phyloP scores from a whole-genome alignment of 495 filamentous ascomycete species.

The Neurospora sp. region DNA sequence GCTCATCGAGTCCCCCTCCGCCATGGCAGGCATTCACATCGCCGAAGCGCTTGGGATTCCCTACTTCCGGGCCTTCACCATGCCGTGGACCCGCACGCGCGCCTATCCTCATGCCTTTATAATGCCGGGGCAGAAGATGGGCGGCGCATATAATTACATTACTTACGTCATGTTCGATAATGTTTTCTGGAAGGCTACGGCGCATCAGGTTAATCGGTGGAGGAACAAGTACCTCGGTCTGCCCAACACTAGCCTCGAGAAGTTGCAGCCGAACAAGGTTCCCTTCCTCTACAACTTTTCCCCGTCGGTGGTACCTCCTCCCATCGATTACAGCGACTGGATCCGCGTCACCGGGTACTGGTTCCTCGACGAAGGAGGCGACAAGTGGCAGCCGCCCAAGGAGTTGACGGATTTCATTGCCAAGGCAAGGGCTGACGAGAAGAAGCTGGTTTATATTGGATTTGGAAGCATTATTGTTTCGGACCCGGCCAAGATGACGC shows the following conservation, averaged over 20 bases:
- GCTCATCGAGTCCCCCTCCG: slow-evolving; percentile 89
- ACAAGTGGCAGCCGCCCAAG: slow-evolving; percentile 59
- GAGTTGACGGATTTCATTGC: slow-evolving; percentile 74
- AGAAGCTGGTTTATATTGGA: slow-evolving; percentile 93
- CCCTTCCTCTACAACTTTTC: slow-evolving; percentile 98
- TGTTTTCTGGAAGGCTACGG: slow-evolving; percentile 90
- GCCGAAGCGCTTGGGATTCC: slow-evolving; percentile 91
- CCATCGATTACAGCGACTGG: slow-evolving; percentile 95
- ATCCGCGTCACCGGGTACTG: slow-evolving; percentile 95
- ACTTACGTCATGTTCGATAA: slow-evolving; percentile 97
- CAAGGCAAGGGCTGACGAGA: slow-evolving; percentile 65
- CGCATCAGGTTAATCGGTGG: slow-evolving; percentile 90
- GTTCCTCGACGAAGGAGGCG: slow-evolving; percentile 79
- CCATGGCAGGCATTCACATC: slow-evolving; percentile 97
- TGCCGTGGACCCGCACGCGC: slow-evolving; percentile 95
- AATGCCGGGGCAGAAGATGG: slow-evolving; percentile 89
- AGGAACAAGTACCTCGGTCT: slow-evolving; percentile 68
- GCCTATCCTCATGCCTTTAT: slow-evolving; percentile 97
- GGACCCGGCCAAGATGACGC: slow-evolving; percentile 77
- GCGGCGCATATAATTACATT: slow-evolving; percentile 87
- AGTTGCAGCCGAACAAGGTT: slow-evolving; percentile 90
- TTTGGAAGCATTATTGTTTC: slow-evolving; percentile 96
- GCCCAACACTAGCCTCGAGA: slow-evolving; percentile 73
- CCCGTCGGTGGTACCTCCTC: slow-evolving; percentile 81
- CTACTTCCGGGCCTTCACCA: slow-evolving; percentile 96